Evolutionary conservation across 179 eudicot species (phyloP), one percentile per base, ranked within the genome.

Genomic region (Corrigiola litoralis): DNA sequence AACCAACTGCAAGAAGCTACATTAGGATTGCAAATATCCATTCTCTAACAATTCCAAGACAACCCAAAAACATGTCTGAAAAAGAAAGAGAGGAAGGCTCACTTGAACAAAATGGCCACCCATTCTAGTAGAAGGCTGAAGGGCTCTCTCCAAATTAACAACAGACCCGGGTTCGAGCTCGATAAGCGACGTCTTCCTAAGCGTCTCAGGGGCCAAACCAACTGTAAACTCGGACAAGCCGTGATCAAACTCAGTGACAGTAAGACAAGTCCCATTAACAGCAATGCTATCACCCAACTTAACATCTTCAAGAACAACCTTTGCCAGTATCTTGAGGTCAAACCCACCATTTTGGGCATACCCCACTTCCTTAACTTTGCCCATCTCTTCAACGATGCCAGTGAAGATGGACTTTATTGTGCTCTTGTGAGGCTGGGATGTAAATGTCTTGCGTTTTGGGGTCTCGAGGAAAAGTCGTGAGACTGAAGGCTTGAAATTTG

Each of bases 21-120:
- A n/a, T n/a, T n/a, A n/a, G n/a, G n/a, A n/a, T n/a, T n/a, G n/a
- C n/a, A n/a, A n/a, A n/a, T n/a, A n/a, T n/a, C n/a, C n/a, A n/a
- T n/a, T n/a, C n/a, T 5, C 38, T 6, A 46, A 7, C n/a, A 25
- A 42, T 14, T 18, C 1, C 16, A 34, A 12, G 32, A 16, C 4
- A 36, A 32, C 2, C 4, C 25, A 14, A 16, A 17, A 14, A n/a
- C 29, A 36, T 14, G 7, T 23, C 25, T 4, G 0, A 27, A 28
- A 18, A 14, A 34, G 32, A 54, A 58, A 57, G 10, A 33, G 6
- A 7, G 18, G 18, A 51, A 36, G 33, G 4, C 44, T 29, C 9
- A 76, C 83, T 54, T 76, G 98, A 74, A 92, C 96, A 63, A 92
- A 90, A 81, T 92, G 98, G 24, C 98, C 98, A 20, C 98, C 98